Base-by-base conservation (phyloP, 495 filamentous ascomycete genomes). In the Penicillium taxi region DNA sequence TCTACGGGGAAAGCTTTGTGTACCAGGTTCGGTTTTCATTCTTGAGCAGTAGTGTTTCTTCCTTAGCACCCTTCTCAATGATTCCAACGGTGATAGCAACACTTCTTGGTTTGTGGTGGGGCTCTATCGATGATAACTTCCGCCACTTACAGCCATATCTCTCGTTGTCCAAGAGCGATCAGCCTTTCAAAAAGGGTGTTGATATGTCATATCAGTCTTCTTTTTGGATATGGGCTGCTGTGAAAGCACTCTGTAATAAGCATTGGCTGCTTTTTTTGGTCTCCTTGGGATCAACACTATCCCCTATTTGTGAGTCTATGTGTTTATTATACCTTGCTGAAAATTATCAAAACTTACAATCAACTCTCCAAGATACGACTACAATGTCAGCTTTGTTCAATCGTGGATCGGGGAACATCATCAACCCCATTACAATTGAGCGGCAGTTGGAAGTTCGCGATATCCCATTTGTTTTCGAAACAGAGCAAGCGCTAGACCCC, bases 351-450 rank as follows among this genome's bases (percentile, higher is more conserved):
- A 40, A 9, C 9, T n/a, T 33, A 11, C 28, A 19, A 17, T 31
- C 15, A 9, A 12, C 9, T 25, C 8, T 32, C 28, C 13, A 23
- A 67, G 61, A 53, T 19, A 67, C 59, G 4, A 58, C 60, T 14
- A 33, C 55, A 2, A 67, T 67, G 59, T 63, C 61, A 5, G 60
- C 53, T 6, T 13, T 67, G 1, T 61, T 61, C 18, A 36, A 58
- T 22, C 38, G 38, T 3, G 41, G 50, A 5, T 6, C 49, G 4
- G 46, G 44, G 0, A 22, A 34, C 8, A 13, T 55, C 15, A 22
- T 17, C 5, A 23, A 45, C 4, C 30, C 52, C 2, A 15, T 51
- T 4, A 46, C 28, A 1, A 18, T 55, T 3, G 3, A 48, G 1
- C 44, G 48, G n/a, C 11, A 6, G 6, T 19, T 55, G 1, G 52